Evolutionary conservation across 2,329 filamentous ascomycete species (phyloP).

Genomic region (Alternaria sp.): DNA sequence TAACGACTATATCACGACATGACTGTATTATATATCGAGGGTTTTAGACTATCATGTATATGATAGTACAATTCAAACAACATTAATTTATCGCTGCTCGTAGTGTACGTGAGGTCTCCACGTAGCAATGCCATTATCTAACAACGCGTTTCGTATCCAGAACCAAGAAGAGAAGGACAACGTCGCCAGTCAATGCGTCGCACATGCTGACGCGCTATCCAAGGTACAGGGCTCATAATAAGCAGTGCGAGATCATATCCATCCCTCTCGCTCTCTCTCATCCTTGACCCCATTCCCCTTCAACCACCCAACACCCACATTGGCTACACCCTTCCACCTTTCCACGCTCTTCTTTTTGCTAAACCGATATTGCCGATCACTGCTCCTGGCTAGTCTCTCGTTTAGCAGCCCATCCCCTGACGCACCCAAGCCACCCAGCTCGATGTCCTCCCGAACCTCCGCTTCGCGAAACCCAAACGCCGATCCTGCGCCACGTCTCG

Average conservation of each 20-base stretch:
- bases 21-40: neutral
- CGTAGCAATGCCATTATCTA: neutral
- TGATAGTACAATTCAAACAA: neutral
- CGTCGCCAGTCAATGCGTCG: neutral
- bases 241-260: constrained; percentile 29
- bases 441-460: constrained; percentile 49
- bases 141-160: neutral
- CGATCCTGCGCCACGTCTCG: constrained; percentile 33
- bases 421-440: constrained; percentile 38
- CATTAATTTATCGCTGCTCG: neutral
- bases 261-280: constrained; percentile 36
- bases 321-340: constrained; percentile 46
- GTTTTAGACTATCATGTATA: neutral
- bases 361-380: constrained; percentile 44
- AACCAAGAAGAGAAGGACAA: neutral
- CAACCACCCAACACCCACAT: constrained; percentile 46
- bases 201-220: neutral
- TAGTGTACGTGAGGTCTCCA: neutral
- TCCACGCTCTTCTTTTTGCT: constrained; percentile 46
- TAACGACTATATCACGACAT: neutral
- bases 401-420: constrained; percentile 40
- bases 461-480: constrained; percentile 49
- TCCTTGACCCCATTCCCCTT: constrained; percentile 40
- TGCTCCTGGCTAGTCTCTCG: constrained; percentile 42
- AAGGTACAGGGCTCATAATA: neutral